These are phyloP conservation scores for Rhododendron vialii DNA, from an alignment of 148 eudicot genomes.

Conservation along the genomic window DNA sequence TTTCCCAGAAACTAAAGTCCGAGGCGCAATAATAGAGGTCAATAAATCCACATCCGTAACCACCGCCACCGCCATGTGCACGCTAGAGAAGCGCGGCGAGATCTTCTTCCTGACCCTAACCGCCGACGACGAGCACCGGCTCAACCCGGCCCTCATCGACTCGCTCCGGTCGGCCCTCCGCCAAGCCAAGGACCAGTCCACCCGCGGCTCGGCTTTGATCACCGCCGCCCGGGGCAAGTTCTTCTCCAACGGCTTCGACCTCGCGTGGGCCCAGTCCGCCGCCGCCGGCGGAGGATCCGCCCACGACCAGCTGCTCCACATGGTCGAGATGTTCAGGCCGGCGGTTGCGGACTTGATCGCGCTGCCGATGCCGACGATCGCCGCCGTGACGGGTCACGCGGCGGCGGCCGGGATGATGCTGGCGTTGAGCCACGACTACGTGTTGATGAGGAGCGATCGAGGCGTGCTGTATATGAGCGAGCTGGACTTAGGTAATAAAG, in stretches of 20 bases:
- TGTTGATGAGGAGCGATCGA: conserved; percentile 26
- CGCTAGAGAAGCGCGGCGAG: conserved; percentile 41
- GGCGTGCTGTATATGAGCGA: conserved; percentile 43
- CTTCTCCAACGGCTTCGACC: conserved; percentile 51
- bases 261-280: conserved; percentile 29
- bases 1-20: neutral
- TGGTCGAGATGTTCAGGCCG: conserved; percentile 33
- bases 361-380: conserved; percentile 43
- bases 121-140: conserved; percentile 46
- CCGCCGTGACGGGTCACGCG: conserved; percentile 43
- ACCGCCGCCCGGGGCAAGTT: conserved; percentile 27
- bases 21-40: neutral
- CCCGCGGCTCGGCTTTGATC: conserved; percentile 28
- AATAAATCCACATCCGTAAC: neutral
- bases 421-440: conserved; percentile 38
- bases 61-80: conserved; percentile 25
- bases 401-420: conserved; percentile 42
- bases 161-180: conserved; percentile 36
- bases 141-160: conserved; percentile 40
- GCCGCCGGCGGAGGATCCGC: conserved; percentile 16
- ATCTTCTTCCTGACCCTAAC: conserved; percentile 42
- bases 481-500: conserved; percentile 19
- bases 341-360: conserved; percentile 29
- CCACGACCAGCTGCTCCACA: conserved; percentile 12
- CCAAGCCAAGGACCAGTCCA: conserved; percentile 28